These are phyloP conservation scores for Pelargonium cotyledonis DNA, from an alignment of 441 rosid genomes.

Conservation along the genomic window DNA sequence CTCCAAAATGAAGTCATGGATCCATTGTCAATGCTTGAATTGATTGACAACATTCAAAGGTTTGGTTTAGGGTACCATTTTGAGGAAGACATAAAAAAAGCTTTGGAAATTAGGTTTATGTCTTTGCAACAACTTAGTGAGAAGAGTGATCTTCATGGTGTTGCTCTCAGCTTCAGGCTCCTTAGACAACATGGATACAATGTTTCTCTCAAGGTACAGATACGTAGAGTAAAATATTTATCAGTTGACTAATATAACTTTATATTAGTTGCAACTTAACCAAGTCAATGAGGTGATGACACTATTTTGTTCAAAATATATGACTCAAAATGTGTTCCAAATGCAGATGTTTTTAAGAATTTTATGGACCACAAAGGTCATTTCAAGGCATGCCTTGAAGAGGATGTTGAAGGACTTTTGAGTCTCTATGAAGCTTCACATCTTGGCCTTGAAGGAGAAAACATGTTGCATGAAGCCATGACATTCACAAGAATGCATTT, in stretches of 20 bases:
- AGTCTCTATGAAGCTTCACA: slow-evolving; percentile 27
- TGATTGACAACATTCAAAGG: slow-evolving; percentile 45
- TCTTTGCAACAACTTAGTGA: background rate
- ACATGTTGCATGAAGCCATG: slow-evolving; percentile 19
- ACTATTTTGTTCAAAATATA: background rate
- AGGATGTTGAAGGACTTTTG: slow-evolving; percentile 22
- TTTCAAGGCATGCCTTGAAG: slow-evolving; percentile 9
- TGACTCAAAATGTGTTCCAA: background rate
- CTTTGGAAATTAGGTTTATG: slow-evolving; percentile 12
- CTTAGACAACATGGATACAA: slow-evolving; percentile 34
- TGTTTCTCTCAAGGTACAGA: slow-evolving; percentile 37
- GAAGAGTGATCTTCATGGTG: slow-evolving; percentile 18
- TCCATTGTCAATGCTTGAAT: slow-evolving; percentile 18
- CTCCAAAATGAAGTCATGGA: slow-evolving; percentile 18
- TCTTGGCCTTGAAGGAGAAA: slow-evolving; percentile 27
- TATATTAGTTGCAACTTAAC: no score
- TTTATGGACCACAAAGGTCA: slow-evolving; percentile 26
- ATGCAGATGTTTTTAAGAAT: slow-evolving; percentile 28
- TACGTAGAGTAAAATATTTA: no score
- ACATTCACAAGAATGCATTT: slow-evolving; percentile 19
- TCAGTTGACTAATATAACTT: no score
- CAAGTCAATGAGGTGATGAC: background rate
- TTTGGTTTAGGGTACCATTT: slow-evolving; percentile 35
- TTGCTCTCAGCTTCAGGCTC: slow-evolving; percentile 39
- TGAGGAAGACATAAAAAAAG: slow-evolving; percentile 25